Evolutionary conservation across 148 eudicot genomes (phyloP).

Genomic region (Rhododendron molle): DNA sequence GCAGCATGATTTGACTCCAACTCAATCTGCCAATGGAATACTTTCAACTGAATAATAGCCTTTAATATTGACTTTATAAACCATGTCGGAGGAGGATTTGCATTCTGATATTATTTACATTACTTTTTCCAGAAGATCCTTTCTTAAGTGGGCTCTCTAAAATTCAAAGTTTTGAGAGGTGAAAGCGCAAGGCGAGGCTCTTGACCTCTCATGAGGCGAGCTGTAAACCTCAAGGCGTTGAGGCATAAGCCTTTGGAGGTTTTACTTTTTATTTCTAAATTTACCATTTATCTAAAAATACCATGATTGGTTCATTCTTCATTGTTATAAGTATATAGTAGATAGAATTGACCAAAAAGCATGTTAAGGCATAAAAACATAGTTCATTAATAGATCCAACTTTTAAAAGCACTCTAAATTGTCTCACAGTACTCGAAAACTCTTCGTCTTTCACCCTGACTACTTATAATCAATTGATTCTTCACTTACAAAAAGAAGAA

Average conservation of each 20-base stretch:
- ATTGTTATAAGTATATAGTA: no score
- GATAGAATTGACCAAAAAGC: not conserved
- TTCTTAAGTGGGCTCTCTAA: not conserved
- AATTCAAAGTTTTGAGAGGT: not conserved
- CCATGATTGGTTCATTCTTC: no score
- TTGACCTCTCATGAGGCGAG: not conserved
- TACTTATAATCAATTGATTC: no score
- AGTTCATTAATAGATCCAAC: not conserved
- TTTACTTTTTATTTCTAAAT: not conserved
- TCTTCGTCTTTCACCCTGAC: not conserved
- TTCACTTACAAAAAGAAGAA: no score
- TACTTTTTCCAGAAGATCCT: not conserved
- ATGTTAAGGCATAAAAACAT: not conserved
- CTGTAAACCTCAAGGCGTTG: not conserved
- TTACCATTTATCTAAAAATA: no score
- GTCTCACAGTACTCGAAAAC: not conserved
- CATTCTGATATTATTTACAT: not conserved
- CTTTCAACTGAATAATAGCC: not conserved
- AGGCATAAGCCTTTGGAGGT: not conserved
- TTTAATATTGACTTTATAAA: not conserved
- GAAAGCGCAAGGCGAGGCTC: not conserved
- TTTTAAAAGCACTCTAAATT: not conserved
- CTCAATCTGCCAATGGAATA: not conserved
- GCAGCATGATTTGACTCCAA: not conserved
- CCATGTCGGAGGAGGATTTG: not conserved